Percentiles rank a stretch among this genome's conserved stretches.
These are phyloP conservation scores for Teunomyces kruisii DNA, from an alignment of 805 yeast species.

Conservation along the genomic window DNA sequence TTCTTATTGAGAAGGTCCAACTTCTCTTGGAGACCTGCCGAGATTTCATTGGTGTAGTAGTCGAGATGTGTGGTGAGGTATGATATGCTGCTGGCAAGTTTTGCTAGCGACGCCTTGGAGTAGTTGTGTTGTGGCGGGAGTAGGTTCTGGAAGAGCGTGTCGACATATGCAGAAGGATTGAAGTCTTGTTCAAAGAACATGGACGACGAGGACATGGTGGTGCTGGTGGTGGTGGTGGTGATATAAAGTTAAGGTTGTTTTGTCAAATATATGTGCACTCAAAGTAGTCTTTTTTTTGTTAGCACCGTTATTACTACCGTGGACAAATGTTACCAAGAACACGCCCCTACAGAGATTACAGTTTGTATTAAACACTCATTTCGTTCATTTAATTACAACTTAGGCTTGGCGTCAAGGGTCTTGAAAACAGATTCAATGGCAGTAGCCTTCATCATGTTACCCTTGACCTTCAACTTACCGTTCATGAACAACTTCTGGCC, in stretches of 20 bases:
- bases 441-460: slow-evolving; percentile 89
- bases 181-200: slow-evolving; percentile 72
- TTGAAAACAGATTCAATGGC: slow-evolving; percentile 69
- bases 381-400: slow-evolving; percentile 28
- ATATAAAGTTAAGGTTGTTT: not conserved
- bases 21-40: slow-evolving; percentile 52
- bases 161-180: slow-evolving; percentile 63
- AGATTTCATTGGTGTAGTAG: slow-evolving; percentile 58
- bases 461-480: slow-evolving; percentile 84
- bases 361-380: not conserved
- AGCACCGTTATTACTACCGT: too few species aligned
- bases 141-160: slow-evolving; percentile 53
- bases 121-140: slow-evolving; percentile 21
- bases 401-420: slow-evolving; percentile 44
- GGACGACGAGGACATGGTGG: slow-evolving; percentile 36
- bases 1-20: slow-evolving; percentile 45
- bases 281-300: too few species aligned
- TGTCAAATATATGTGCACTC: too few species aligned
- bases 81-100: slow-evolving; percentile 49
- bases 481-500: slow-evolving; percentile 82
- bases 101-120: slow-evolving; percentile 34
- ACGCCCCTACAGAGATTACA: not conserved
- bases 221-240: not conserved
- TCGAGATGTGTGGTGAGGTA: slow-evolving; percentile 59
- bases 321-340: too few species aligned